Conservation (phyloP, 106 monocot genomes). For the Iris macrosiphon region DNA sequence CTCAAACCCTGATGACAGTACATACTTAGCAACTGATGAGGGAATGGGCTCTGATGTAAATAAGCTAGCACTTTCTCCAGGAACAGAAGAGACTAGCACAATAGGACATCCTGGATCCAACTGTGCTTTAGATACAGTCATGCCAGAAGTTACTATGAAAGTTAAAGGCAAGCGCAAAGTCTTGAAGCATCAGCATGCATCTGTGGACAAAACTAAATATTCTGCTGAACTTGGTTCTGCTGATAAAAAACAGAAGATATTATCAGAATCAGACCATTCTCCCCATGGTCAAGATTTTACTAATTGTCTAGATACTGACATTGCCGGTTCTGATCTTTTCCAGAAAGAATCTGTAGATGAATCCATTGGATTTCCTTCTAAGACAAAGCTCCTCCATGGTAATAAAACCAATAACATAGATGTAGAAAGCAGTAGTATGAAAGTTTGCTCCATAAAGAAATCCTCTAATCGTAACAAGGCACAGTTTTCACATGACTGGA, state of each 20-base stretch:
- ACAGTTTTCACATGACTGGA: conserved; percentile 43
- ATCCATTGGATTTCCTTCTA: conserved; percentile 14
- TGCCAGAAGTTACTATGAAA: conserved; percentile 17
- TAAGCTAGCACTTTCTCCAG: conserved; percentile 20
- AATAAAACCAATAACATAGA: conserved; percentile 11
- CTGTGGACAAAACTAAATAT: conserved; percentile 4
- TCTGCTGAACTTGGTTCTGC: conserved; percentile 10
- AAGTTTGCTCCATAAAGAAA: conserved; percentile 2
- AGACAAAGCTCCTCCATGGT: conserved; percentile 8
- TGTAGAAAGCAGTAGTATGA: conserved; percentile 3
- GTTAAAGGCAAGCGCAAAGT: conserved; percentile 47
- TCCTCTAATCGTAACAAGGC: conserved; percentile 9
- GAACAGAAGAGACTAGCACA: conserved; percentile 9
- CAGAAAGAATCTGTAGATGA: conserved; percentile 16
- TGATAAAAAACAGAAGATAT: conserved; percentile 49
- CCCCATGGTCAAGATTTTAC: conserved; percentile 7
- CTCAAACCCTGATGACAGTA: conserved; percentile 32
- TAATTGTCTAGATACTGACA: conserved; percentile 10
- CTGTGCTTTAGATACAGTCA: background rate
- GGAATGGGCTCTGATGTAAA: conserved; percentile 12
- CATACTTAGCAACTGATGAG: conserved; percentile 8
- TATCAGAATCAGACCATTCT: conserved; percentile 19
- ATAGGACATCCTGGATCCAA: conserved; percentile 8
- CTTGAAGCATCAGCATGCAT: conserved; percentile 24
- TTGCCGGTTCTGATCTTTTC: conserved; percentile 9